These are phyloP conservation scores for Datura wrightii DNA, from an alignment of 257 asterid genomes.

Conservation along the genomic window DNA sequence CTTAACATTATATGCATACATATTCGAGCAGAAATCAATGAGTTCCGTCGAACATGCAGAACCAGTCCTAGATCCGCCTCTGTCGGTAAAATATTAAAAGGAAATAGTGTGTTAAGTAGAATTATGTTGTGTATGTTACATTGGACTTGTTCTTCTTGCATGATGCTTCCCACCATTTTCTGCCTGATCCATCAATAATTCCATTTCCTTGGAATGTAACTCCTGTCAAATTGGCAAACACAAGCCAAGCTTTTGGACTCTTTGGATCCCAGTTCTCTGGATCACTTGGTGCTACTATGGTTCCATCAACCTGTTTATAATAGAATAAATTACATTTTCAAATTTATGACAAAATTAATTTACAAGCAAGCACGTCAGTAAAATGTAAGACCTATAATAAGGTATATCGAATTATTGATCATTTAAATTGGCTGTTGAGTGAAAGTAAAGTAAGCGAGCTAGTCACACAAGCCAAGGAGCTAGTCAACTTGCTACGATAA, in stretches of 20 bases:
- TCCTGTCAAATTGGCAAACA: constrained; percentile 58
- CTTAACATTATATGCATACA: not conserved
- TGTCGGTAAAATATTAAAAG: not conserved
- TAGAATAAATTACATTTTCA: not conserved
- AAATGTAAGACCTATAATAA: not conserved
- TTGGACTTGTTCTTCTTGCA: constrained; percentile 94
- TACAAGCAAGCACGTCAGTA: constrained; percentile 72
- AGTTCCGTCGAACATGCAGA: not conserved
- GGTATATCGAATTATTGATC: too few relatives aligned
- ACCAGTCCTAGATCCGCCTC: not conserved
- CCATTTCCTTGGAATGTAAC: constrained; percentile 86
- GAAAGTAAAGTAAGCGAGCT: too few relatives aligned
- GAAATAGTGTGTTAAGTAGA: not conserved
- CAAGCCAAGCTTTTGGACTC: constrained; percentile 74
- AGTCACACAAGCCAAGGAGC: too few relatives aligned
- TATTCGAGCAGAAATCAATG: not conserved
- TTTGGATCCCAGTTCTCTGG: constrained; percentile 86
- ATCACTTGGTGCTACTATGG: constrained; percentile 83
- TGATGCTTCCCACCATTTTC: constrained; percentile 98
- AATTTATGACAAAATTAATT: not conserved
- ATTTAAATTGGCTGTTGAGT: too few relatives aligned
- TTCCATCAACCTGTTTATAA: constrained; percentile 82
- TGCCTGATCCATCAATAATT: constrained; percentile 94
- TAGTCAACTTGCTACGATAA: too few relatives aligned
- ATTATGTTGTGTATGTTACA: constrained; percentile 36